phyloP scores from a whole-genome alignment of 129 eudicot genomes.

The Pittosporum tobira region DNA sequence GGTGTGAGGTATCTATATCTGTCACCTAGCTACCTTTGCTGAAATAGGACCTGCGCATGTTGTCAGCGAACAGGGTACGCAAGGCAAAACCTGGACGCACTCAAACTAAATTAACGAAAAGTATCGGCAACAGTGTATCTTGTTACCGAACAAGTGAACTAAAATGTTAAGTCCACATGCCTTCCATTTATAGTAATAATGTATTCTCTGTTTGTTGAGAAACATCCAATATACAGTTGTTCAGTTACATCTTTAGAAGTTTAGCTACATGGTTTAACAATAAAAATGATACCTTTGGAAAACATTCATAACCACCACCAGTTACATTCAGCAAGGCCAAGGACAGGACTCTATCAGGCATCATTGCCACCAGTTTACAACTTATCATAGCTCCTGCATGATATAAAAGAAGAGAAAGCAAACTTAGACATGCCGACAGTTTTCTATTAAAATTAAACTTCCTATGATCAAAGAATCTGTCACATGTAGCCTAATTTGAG shows the following conservation, averaged over 20 bases:
- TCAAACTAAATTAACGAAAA: too few species aligned
- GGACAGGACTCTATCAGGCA: constrained; percentile 69
- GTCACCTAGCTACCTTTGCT: too few species aligned
- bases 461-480: not conserved
- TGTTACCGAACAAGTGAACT: too few species aligned
- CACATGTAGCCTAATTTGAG: not conserved
- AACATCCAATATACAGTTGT: not conserved
- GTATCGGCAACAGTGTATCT: too few species aligned
- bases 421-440: constrained; percentile 3
- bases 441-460: not conserved
- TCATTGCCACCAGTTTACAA: constrained; percentile 78
- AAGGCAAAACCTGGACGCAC: too few species aligned
- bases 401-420: constrained; percentile 1
- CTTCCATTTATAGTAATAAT: too few species aligned
- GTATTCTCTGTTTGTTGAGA: too few species aligned
- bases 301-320: constrained; percentile 90
- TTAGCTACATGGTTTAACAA: not conserved
- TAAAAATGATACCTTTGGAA: constrained; percentile 71
- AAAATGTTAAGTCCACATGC: too few species aligned
- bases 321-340: constrained; percentile 88
- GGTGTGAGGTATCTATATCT: too few species aligned
- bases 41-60: too few species aligned
- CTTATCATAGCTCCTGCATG: constrained; percentile 91
- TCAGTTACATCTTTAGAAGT: not conserved
- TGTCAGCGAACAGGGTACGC: too few species aligned